A percentile compares a stretch with the other conserved stretches of the same genome.
These are phyloP conservation scores for Dimocarpus longan DNA, from an alignment of 345 rosid species.

Conservation along the genomic window DNA sequence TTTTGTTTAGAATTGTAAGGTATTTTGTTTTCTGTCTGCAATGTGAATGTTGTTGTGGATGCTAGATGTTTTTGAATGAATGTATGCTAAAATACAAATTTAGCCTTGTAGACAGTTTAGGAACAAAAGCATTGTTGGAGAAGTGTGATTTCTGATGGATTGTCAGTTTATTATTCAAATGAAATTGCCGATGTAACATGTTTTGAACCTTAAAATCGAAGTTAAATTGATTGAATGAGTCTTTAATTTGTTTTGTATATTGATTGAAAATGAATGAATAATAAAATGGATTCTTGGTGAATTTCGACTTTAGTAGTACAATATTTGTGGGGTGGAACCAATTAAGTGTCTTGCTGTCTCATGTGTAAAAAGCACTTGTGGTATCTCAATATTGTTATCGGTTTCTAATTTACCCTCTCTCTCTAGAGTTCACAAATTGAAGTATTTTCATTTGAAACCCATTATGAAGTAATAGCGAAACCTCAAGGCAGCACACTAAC, in stretches of 20 bases:
- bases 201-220: neutral
- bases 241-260: neutral
- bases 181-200: no score
- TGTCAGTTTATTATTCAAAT: neutral
- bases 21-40: neutral
- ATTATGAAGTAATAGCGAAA: no score
- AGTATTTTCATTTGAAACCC: no score
- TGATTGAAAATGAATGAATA: neutral
- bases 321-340: neutral
- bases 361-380: no score
- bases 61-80: neutral
- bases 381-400: no score
- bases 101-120: neutral
- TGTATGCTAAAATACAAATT: neutral
- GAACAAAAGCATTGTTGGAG: neutral
- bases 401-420: no score
- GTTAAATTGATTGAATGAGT: no score
- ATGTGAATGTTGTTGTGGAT: neutral
- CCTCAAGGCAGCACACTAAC: no score
- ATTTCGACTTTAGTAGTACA: neutral
- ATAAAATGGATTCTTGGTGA: neutral
- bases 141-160: neutral
- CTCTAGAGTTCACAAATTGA: no score
- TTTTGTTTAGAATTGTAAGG: no score
- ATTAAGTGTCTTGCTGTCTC: no score